phyloP scores from a whole-genome alignment of 1,139 yeast species.

The Zhuliangozyma parablackwelliae region DNA sequence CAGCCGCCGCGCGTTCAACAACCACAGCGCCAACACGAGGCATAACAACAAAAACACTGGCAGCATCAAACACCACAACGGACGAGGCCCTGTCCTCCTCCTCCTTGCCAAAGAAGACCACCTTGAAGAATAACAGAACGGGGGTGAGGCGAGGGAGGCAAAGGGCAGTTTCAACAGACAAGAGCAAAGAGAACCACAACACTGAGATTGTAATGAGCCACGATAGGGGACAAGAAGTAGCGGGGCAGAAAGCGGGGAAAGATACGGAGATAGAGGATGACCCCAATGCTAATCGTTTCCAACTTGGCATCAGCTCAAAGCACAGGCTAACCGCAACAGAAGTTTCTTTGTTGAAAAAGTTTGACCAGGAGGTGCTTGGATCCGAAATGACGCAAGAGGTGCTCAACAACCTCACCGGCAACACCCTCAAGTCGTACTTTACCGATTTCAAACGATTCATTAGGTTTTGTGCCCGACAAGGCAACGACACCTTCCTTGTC shows the following conservation, averaged over 20 bases:
- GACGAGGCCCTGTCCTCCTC: background rate
- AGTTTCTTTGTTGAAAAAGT: slow-evolving; percentile 8
- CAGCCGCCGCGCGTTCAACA: slow-evolving; percentile 1
- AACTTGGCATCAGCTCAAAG: slow-evolving; percentile 9
- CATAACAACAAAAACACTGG: background rate
- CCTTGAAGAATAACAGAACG: too few relatives aligned
- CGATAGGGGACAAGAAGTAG: too few relatives aligned
- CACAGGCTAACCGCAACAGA: slow-evolving; percentile 9
- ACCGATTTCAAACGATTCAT: slow-evolving; percentile 12
- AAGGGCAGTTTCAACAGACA: too few relatives aligned
- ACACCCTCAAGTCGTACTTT: slow-evolving; percentile 12
- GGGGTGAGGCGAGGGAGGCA: too few relatives aligned
- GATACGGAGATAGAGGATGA: too few relatives aligned
- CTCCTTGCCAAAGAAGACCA: background rate
- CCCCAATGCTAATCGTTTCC: slow-evolving; percentile 1
- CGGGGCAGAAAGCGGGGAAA: too few relatives aligned
- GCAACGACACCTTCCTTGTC: slow-evolving; percentile 8
- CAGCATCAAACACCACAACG: background rate
- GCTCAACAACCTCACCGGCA: slow-evolving; percentile 8
- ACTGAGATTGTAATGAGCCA: too few relatives aligned
- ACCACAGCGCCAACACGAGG: background rate
- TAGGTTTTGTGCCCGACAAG: slow-evolving; percentile 12
- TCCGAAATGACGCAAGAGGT: slow-evolving; percentile 6
- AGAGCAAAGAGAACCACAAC: too few relatives aligned
- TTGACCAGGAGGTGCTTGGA: slow-evolving; percentile 11